These are phyloP conservation scores for Copromyces sp. DNA, from an alignment of 495 filamentous ascomycete species.

Conservation along the genomic window DNA sequence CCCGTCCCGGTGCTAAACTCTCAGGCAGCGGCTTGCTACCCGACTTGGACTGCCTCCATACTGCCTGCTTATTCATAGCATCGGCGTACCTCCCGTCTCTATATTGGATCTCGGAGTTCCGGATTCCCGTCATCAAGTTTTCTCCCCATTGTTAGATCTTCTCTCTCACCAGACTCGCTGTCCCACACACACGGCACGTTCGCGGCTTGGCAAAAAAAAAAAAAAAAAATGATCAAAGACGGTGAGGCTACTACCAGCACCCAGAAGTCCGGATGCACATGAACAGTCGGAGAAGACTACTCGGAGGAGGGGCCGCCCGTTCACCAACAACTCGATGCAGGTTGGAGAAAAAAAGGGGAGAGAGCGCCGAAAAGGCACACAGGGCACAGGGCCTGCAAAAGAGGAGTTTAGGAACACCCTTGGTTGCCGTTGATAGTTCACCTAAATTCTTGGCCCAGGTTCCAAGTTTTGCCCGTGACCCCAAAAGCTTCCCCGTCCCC, in stretches of 20 bases:
- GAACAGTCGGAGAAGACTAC: neutral
- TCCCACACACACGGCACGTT: neutral
- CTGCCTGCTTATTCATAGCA: neutral
- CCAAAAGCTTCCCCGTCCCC: neutral
- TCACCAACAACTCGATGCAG: neutral
- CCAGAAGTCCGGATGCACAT: neutral
- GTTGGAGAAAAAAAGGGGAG: neutral
- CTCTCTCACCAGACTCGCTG: neutral
- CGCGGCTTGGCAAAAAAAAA: neutral
- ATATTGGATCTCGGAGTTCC: neutral
- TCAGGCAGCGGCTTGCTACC: neutral
- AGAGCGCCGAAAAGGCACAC: neutral
- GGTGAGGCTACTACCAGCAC: neutral
- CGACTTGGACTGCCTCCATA: neutral
- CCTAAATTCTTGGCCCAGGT: neutral
- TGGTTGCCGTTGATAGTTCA: neutral
- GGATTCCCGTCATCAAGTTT: neutral
- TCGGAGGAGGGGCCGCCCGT: neutral
- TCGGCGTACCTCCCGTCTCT: neutral
- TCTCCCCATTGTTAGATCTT: neutral
- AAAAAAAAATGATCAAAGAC: neutral
- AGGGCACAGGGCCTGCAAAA: neutral
- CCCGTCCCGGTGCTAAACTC: neutral
- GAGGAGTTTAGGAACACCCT: neutral
- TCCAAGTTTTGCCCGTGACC: neutral